Base-by-base conservation (phyloP, 331 rosid genomes). In the Malus hybrid region DNA sequence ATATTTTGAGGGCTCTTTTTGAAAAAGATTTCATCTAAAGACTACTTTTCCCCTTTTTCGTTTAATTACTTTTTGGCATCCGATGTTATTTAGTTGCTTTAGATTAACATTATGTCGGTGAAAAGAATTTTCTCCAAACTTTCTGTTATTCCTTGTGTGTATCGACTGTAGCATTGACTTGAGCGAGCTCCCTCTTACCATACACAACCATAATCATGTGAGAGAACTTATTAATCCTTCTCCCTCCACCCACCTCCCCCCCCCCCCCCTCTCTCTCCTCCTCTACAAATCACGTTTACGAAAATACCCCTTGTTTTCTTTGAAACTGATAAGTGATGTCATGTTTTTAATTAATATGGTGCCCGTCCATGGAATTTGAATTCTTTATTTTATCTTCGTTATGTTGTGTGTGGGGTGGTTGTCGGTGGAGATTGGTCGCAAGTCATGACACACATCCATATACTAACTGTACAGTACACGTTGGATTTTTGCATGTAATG, bases 151-250 rank as follows among this genome's bases (percentile, higher is more conserved):
- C 16, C 4, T 10, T 70, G 16, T 65, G 63, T 34, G 77, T 20
- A 7, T 57, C 69, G 56, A 79, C 73, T 75, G 79, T 67, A 54
- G 74, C 73, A 65, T 84, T 79, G 88, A 88, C 81, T 81, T 44
- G 32, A 28, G 29, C 16, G 10, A 6, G 39, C 36, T 13, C 39
- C 22, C 69, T 32, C 5, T 64, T 16, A 64, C 10, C 46, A 6
- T 18, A 18, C 15, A 22, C 15, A 33, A 64, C 14, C 19, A 33
- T 60, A 60, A 79, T 81, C 76, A 60, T 75, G 63, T 59, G 28
- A 46, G 8, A 18, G 29, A 59, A 20, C 13, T 10, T 11, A 22
- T 11, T 22, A n/a, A 44, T 11, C 50, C 46, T 39, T 10, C 44
- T 39, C 3, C 44, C 2, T 2, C 42, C 1, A 22, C 10, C 10